These are phyloP conservation scores for Mimosa bimucronata DNA, from an alignment of 306 rosid genomes.

Conservation along the genomic window DNA sequence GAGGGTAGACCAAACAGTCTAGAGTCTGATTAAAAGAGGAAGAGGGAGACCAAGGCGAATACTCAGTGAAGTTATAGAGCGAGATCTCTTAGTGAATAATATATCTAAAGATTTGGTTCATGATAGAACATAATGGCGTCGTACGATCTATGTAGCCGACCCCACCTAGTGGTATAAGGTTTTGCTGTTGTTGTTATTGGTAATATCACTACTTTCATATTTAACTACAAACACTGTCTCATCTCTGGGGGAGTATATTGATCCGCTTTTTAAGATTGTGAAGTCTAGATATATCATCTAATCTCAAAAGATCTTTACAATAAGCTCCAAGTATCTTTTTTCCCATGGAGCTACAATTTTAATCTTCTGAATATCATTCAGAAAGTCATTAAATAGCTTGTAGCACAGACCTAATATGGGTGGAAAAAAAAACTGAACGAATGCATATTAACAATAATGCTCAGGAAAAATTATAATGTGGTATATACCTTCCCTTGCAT, in stretches of 20 bases:
- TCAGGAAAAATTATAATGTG: conserved; percentile 23
- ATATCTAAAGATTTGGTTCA: no score
- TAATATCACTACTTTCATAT: not conserved
- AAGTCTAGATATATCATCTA: not conserved
- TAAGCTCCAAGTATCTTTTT: not conserved
- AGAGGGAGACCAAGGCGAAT: no score
- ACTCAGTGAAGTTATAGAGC: no score
- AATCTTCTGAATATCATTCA: conserved; percentile 12
- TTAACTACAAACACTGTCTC: conserved; percentile 1
- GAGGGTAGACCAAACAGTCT: no score
- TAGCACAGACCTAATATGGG: conserved; percentile 15
- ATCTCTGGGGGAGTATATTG: not conserved
- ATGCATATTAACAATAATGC: not conserved
- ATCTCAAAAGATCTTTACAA: not conserved
- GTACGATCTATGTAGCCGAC: no score
- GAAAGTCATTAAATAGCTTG: conserved; percentile 17
- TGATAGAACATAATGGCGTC: no score
- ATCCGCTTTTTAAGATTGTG: not conserved
- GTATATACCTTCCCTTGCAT: conserved; percentile 86
- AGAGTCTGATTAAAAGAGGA: no score
- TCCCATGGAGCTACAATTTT: not conserved
- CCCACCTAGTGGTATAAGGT: no score
- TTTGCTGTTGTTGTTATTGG: not conserved
- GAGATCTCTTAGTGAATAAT: no score
- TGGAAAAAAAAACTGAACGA: not conserved